Conservation (phyloP, 768 basidiomycete species). For the Tephrocybe rancida region DNA sequence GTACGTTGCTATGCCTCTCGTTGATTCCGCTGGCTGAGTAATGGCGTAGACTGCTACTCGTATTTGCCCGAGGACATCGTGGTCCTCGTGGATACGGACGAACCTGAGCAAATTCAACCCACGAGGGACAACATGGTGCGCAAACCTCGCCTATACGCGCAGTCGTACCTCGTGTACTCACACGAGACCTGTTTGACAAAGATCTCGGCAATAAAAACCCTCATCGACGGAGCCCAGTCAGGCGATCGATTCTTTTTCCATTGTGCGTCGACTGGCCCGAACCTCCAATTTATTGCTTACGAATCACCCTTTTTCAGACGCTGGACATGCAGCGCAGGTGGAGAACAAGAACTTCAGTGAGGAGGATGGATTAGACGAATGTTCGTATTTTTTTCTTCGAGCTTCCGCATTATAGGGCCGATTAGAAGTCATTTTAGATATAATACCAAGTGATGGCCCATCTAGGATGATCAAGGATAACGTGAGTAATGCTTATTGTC, state of each 20-base stretch:
- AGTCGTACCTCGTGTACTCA: not conserved
- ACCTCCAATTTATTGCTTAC: not conserved
- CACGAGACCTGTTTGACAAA: slow-evolving; percentile 18
- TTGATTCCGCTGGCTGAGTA: not conserved
- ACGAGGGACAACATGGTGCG: slow-evolving; percentile 49
- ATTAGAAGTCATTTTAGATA: slow-evolving; percentile 24
- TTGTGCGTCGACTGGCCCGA: slow-evolving; percentile 35
- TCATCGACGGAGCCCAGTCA: slow-evolving; percentile 43
- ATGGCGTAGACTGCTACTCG: slow-evolving; percentile 33
- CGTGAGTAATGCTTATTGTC: slow-evolving; percentile 20
- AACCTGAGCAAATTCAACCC: slow-evolving; percentile 33
- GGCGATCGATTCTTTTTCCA: slow-evolving; percentile 62
- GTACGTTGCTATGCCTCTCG: slow-evolving; percentile 25
- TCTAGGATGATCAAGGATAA: slow-evolving; percentile 37
- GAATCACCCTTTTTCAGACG: slow-evolving; percentile 27
- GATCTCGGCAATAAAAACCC: slow-evolving; percentile 41
- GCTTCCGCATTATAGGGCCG: not conserved
- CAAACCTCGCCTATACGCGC: not conserved
- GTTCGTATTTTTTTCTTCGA: slow-evolving; percentile 27
- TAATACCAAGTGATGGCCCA: slow-evolving; percentile 40
- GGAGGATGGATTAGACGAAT: slow-evolving; percentile 55
- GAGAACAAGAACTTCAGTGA: slow-evolving; percentile 44
- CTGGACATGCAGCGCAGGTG: slow-evolving; percentile 53
- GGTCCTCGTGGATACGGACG: slow-evolving; percentile 44
- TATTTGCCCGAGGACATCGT: slow-evolving; percentile 42